Conservation (phyloP, 306 rosid genomes). For the Boehmeria nivea region DNA sequence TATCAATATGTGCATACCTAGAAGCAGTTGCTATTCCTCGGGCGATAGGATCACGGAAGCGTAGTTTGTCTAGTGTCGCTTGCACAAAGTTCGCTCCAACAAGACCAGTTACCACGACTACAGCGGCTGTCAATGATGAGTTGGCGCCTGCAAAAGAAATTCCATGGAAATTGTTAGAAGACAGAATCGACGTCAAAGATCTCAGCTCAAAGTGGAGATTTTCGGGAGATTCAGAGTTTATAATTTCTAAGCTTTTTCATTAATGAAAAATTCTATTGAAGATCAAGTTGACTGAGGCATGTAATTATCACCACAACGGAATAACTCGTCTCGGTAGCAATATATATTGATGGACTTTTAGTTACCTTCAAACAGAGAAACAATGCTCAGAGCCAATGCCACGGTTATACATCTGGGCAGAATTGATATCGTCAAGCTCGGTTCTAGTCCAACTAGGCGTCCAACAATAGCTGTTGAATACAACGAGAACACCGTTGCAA, state of each 20-base stretch:
- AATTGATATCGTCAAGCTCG: constrained; percentile 76
- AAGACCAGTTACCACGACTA: constrained; percentile 84
- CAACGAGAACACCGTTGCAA: constrained; percentile 76
- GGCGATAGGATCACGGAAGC: constrained; percentile 84
- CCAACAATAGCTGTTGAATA: constrained; percentile 93
- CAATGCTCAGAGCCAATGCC: constrained; percentile 94
- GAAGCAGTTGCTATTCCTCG: constrained; percentile 99
- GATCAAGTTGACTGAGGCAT: neutral
- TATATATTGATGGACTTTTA: neutral
- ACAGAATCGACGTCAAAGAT: neutral
- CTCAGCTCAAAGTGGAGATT: neutral
- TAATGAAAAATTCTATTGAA: neutral
- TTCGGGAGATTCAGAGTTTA: too few species aligned
- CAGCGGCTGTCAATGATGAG: constrained; percentile 87
- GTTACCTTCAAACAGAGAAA: constrained; percentile 84
- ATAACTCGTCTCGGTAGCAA: neutral
- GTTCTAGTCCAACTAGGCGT: constrained; percentile 76
- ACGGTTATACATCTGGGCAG: constrained; percentile 93
- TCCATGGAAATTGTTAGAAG: neutral
- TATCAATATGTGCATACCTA: constrained; percentile 42
- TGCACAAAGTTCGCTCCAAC: constrained; percentile 96
- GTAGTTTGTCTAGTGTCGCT: constrained; percentile 66
- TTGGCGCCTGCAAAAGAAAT: constrained; percentile 57
- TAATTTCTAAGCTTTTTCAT: neutral
- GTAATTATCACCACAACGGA: constrained; percentile 11